These are phyloP conservation scores for Phytophthora ramorum DNA, from an alignment of 352 stramenopile genomes.

Conservation along the genomic window DNA sequence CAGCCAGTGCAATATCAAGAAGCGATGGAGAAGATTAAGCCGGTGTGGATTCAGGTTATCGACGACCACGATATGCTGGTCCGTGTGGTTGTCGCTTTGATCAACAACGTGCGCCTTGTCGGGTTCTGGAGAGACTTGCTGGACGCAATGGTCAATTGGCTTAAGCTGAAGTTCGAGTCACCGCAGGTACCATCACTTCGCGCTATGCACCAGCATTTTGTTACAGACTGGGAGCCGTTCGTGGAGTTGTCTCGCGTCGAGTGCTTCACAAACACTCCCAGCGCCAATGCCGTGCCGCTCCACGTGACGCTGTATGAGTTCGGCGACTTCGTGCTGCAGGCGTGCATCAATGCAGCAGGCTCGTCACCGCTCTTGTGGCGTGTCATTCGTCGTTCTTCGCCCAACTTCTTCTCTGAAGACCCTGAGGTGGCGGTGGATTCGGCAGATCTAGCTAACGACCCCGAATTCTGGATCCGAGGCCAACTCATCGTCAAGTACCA, in stretches of 20 bases:
- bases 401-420: conserved; percentile 22
- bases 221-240: conserved; percentile 33
- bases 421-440: conserved; percentile 7
- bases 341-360: conserved; percentile 36
- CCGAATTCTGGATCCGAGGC: conserved; percentile 35
- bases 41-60: conserved; percentile 42
- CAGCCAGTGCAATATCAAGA: conserved; percentile 27
- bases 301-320: conserved; percentile 39
- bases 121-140: conserved; percentile 53
- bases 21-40: conserved; percentile 40
- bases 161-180: conserved; percentile 25
- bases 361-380: conserved; percentile 47
- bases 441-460: conserved; percentile 11
- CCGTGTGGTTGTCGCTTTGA: conserved; percentile 42
- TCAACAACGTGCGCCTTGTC: conserved; percentile 44
- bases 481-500: conserved; percentile 39
- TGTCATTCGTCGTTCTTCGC: conserved; percentile 31
- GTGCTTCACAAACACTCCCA: conserved; percentile 33
- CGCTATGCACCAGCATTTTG: conserved; percentile 50
- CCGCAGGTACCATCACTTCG: conserved; percentile 40
- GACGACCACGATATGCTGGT: conserved; percentile 45
- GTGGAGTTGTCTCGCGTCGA: conserved; percentile 30
- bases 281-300: conserved; percentile 13
- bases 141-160: conserved; percentile 47
- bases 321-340: conserved; percentile 42